Conservation (phyloP, 2,329 filamentous ascomycete genomes). For the Madurella fahalii region DNA sequence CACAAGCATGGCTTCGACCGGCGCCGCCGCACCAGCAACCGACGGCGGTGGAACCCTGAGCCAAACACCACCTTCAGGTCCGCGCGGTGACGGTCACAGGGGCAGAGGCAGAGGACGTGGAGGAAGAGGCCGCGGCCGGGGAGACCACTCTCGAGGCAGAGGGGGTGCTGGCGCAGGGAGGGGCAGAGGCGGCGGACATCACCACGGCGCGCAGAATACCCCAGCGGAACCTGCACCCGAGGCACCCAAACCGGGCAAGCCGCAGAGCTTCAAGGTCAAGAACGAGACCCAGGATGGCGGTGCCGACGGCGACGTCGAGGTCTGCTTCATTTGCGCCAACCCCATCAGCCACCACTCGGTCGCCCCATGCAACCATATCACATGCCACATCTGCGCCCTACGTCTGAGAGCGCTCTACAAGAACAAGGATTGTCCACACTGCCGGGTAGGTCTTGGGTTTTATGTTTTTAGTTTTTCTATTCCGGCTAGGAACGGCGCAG, state of each 20-base stretch:
- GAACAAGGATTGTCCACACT: conserved; percentile 94
- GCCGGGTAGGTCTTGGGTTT: conserved; percentile 58
- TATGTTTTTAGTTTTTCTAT: too few relatives aligned
- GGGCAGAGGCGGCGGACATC: conserved; percentile 32
- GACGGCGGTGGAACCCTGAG: neutral
- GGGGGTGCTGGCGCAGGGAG: conserved; percentile 28
- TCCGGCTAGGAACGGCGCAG: neutral
- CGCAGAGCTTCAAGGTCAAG: conserved; percentile 26
- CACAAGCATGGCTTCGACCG: conserved; percentile 14
- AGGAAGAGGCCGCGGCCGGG: conserved; percentile 34
- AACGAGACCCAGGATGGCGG: conserved; percentile 31
- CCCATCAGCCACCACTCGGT: conserved; percentile 82
- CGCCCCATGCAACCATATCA: conserved; percentile 91
- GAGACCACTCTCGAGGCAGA: conserved; percentile 30
- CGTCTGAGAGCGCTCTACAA: conserved; percentile 92
- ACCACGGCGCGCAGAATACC: conserved; percentile 16
- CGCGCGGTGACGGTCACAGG: conserved; percentile 32
- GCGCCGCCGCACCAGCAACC: conserved; percentile 7
- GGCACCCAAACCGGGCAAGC: conserved; percentile 19
- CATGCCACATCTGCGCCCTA: conserved; percentile 92
- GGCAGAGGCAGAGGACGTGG: conserved; percentile 42
- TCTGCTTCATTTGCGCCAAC: conserved; percentile 98
- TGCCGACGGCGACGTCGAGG: conserved; percentile 64
- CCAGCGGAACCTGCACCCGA: conserved; percentile 10
- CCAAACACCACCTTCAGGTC: neutral